Evolutionary conservation across 208 protist genomes (phyloP).

Genomic region (Crithidia expoeki): DNA sequence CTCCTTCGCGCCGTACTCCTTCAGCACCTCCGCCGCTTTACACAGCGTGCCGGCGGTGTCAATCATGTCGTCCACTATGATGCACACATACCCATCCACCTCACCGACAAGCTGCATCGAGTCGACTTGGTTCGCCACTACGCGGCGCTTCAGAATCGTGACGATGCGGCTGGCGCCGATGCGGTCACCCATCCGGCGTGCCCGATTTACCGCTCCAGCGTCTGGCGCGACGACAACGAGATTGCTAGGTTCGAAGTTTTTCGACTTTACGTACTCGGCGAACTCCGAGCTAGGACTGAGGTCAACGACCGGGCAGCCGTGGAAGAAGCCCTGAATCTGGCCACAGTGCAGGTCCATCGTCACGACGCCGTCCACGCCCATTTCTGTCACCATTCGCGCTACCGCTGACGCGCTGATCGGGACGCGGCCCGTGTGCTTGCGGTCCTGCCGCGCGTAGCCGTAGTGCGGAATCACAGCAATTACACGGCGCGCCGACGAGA

Average conservation of each 20-base stretch:
- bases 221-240: slow-evolving; percentile 96
- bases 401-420: slow-evolving; percentile 96
- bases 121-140: slow-evolving; percentile 92
- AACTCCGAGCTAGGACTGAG: slow-evolving; percentile 89
- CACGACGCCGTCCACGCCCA: slow-evolving; percentile 92
- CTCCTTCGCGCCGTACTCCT: slow-evolving; percentile 91
- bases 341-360: slow-evolving; percentile 95
- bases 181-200: slow-evolving; percentile 81
- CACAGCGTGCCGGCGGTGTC: slow-evolving; percentile 96
- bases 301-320: slow-evolving; percentile 93
- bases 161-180: slow-evolving; percentile 90
- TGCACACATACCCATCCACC: slow-evolving; percentile 92
- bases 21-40: slow-evolving; percentile 95
- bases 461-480: slow-evolving; percentile 97
- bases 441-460: slow-evolving; percentile 96
- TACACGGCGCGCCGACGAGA: slow-evolving; percentile 89
- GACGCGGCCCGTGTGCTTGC: slow-evolving; percentile 94
- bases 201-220: slow-evolving; percentile 95
- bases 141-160: slow-evolving; percentile 95
- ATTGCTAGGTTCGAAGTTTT: slow-evolving; percentile 71
- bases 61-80: slow-evolving; percentile 99
- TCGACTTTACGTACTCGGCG: slow-evolving; percentile 79
- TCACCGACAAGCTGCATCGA: slow-evolving; percentile 96
- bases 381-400: slow-evolving; percentile 91
- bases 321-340: slow-evolving; percentile 97